Evolutionary conservation across 129 eudicot genomes (phyloP).

Genomic region (Chrysanthemum makinoi): DNA sequence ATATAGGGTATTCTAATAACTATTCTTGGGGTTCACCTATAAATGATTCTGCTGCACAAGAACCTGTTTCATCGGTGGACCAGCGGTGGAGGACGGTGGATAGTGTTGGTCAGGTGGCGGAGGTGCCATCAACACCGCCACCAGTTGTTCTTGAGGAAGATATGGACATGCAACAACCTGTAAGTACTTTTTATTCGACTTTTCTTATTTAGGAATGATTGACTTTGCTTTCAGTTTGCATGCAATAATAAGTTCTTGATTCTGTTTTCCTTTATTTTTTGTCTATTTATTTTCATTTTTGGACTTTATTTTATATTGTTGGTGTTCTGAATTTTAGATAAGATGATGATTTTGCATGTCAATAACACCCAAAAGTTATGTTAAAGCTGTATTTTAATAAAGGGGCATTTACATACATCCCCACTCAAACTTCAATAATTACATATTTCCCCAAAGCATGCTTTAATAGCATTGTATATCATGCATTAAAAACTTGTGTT

Average conservation of each 20-base stretch:
- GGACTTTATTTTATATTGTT: slow-evolving; percentile 6
- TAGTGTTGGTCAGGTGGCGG: slow-evolving; percentile 26
- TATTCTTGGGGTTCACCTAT: slow-evolving; percentile 11
- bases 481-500: too few relatives aligned
- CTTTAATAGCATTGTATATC: too few relatives aligned
- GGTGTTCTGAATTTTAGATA: background rate
- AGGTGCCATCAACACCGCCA: slow-evolving; percentile 31
- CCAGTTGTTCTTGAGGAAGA: slow-evolving; percentile 37
- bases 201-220: slow-evolving; percentile 24
- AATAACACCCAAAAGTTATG: background rate
- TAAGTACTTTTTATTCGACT: slow-evolving; percentile 18
- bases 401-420: too few relatives aligned
- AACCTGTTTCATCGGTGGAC: slow-evolving; percentile 20
- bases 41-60: slow-evolving; percentile 17
- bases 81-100: slow-evolving; percentile 23
- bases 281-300: background rate
- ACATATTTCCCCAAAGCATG: too few relatives aligned
- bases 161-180: slow-evolving; percentile 40
- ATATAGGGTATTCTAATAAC: slow-evolving; percentile 3
- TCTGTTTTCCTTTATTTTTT: background rate
- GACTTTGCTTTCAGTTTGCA: slow-evolving; percentile 30
- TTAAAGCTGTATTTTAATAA: background rate
- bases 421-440: too few relatives aligned
- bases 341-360: slow-evolving; percentile 3
- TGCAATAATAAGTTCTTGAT: slow-evolving; percentile 30